Base-by-base conservation (phyloP, 345 rosid genomes). In the Eucalyptus shirleyi region DNA sequence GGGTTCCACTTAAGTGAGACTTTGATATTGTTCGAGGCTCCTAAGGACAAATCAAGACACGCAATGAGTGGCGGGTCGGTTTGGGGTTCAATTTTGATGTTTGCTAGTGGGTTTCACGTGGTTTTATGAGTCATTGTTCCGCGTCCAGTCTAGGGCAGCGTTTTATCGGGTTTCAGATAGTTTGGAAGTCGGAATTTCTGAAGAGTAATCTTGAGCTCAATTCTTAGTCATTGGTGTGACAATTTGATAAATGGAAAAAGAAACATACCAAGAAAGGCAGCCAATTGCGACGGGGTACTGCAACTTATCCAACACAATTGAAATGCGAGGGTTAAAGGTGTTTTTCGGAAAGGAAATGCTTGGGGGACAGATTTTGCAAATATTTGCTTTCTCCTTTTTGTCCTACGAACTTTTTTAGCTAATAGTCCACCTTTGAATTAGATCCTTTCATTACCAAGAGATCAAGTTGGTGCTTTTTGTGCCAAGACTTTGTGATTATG, bases 51-150 rank as follows among this genome's bases (percentile, higher is more conserved):
- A 23, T 42, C 45, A 6, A 19, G 26, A 10, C 13, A 12, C 2
- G 3, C 9, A 7, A 40, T 3, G 3, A 6, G 6, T 12, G 30
- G 8, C 21, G 17, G 47, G 6, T 40, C 30, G 0, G 2, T 77
- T 40, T 1, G 47, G 13, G 45, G 30, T 21, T 21, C 17, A 12
- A 23, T 21, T 77, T 12, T 17, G 30, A 40, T 6, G 16, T 77
- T 37, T 24, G 45, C 2, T 77, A 3, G 23, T 37, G 83, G 28
- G 28, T 77, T 40, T 21, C 15, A 3, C 0, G 5, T 40, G 45
- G 7, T 37, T 34, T 34, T 5, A 37, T 11, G 47, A 34, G 82
- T 72, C 14, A 17, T 4, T 5, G 26, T 72, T 34, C 45, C 14
- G 2, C 8, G 5, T 3, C 3, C 14, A 6, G 7, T 34, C 26